phyloP scores from a whole-genome alignment of 805 yeast species.

The Suhomyces xylopsoci region DNA sequence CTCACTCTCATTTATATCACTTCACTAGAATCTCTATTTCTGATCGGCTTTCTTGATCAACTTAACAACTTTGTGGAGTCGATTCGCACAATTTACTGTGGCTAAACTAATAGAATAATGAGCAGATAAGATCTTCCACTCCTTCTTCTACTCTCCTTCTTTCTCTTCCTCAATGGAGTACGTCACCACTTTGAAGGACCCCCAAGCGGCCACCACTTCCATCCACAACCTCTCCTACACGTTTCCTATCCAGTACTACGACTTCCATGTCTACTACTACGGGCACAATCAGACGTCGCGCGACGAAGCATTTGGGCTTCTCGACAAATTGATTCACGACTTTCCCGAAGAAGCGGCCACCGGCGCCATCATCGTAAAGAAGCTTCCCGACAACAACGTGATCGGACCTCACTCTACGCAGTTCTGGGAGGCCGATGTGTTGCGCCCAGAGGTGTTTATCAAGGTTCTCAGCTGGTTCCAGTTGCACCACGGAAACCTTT shows the following conservation, averaged over 20 bases:
- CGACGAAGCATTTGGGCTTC: slow-evolving; percentile 19
- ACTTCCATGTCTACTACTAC: slow-evolving; percentile 31
- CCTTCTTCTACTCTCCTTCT: no score
- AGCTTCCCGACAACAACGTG: slow-evolving; percentile 21
- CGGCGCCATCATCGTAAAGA: slow-evolving; percentile 29
- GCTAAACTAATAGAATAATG: not conserved
- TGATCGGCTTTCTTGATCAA: no score
- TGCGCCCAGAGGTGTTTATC: slow-evolving; percentile 27
- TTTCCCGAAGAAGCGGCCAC: slow-evolving; percentile 21
- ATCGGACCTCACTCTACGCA: slow-evolving; percentile 33
- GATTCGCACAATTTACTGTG: not conserved
- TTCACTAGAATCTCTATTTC: no score
- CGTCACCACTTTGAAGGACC: slow-evolving; percentile 20
- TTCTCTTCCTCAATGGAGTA: slow-evolving; percentile 21
- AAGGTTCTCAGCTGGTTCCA: slow-evolving; percentile 29
- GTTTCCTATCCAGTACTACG: slow-evolving; percentile 28
- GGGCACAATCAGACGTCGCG: slow-evolving; percentile 16
- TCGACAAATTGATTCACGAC: slow-evolving; percentile 19
- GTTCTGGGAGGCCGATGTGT: slow-evolving; percentile 36
- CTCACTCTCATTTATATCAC: no score
- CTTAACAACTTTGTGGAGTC: no score
- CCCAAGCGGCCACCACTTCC: slow-evolving; percentile 18
- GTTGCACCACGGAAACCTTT: slow-evolving; percentile 26
- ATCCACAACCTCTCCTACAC: slow-evolving; percentile 16
- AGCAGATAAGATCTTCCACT: no score